Conservation (phyloP, 2,329 filamentous ascomycete genomes). For the Pleoardoris graminearum region DNA sequence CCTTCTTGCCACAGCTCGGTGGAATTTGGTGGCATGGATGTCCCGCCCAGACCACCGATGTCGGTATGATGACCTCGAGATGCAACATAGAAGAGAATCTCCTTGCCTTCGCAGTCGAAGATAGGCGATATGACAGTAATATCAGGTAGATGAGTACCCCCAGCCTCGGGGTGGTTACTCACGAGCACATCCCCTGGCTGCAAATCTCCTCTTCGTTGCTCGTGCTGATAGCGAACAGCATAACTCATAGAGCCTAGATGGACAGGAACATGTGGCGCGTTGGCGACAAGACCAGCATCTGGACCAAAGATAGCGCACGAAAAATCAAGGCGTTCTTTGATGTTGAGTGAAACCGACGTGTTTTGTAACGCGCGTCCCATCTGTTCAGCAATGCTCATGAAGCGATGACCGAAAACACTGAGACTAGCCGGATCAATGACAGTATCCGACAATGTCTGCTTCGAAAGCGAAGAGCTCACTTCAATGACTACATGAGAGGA, state of each 20-base stretch:
- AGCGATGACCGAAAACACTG: constrained; percentile 47
- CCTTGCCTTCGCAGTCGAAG: constrained; percentile 21
- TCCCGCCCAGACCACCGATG: constrained; percentile 27
- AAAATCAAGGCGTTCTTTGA: constrained; percentile 50
- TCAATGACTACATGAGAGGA: constrained; percentile 48
- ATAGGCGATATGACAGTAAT: constrained; percentile 34
- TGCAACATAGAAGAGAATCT: constrained; percentile 34
- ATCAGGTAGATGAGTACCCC: constrained; percentile 36
- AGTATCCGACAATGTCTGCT: background rate
- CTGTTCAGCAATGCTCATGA: constrained; percentile 64
- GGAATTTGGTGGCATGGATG: constrained; percentile 48
- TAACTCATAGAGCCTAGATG: constrained; percentile 52
- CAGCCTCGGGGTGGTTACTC: constrained; percentile 31
- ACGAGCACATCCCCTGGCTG: constrained; percentile 35
- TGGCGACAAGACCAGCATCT: constrained; percentile 49
- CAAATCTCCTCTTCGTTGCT: constrained; percentile 26
- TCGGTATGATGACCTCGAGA: constrained; percentile 34
- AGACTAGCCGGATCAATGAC: constrained; percentile 15
- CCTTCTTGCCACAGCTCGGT: constrained; percentile 51
- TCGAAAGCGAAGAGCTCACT: constrained; percentile 6
- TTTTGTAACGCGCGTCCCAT: constrained; percentile 62
- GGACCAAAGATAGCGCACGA: constrained; percentile 51
- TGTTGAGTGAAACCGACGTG: constrained; percentile 58
- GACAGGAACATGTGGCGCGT: constrained; percentile 49
- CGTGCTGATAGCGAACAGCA: constrained; percentile 47